Evolutionary conservation across 352 stramenopile genomes (phyloP), one percentile per base, ranked within the genome.

Genomic region (Globisporangium echinulatum): DNA sequence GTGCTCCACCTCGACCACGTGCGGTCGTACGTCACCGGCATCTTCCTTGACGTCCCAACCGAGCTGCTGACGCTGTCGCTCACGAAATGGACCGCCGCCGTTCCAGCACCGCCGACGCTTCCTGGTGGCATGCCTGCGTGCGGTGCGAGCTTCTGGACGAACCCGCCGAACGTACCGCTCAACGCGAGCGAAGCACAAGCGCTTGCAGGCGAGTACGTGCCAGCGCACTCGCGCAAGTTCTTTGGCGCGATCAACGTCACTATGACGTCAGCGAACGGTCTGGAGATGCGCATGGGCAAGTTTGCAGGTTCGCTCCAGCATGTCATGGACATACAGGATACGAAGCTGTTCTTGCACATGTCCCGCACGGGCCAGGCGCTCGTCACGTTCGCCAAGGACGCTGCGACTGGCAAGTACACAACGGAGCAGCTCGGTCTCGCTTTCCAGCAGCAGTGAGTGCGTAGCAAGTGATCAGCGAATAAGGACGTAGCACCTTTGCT

Each of bases 31-130:
- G 60, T 88, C 8, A 69, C 85, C 47, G 81, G 81, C 0, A 66
- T 90, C 36, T 87, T 90, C 43, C 59, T 90, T 8, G 76, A 87
- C 38, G 71, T 87, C 0, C 76, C 81, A 3, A 83, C 72, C 51
- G 47, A 70, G 7, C 69, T 84, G 37, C 56, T 90, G 42, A 71
- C 85, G 52, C 66, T 69, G 7, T 69, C 68, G 13, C 83, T 77
- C 47, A 47, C 63, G 4, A 59, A 65, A n/a, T 79, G 69, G 70
- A 67, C 70, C n/a, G 43, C 46, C 64, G 1, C 63, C 64, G 13
- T 74, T 19, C 47, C 77, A 1, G 5, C 69, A 19, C 63, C 72
- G 2, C 40, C 66, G 1, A 17, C 74, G 49, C 61, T 72, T 17
- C 25, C 25, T 33, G 25, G 25, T 33, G 77, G 75, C 0, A 58